phyloP scores from a whole-genome alignment of 345 rosid species.

The Geranium brycei region DNA sequence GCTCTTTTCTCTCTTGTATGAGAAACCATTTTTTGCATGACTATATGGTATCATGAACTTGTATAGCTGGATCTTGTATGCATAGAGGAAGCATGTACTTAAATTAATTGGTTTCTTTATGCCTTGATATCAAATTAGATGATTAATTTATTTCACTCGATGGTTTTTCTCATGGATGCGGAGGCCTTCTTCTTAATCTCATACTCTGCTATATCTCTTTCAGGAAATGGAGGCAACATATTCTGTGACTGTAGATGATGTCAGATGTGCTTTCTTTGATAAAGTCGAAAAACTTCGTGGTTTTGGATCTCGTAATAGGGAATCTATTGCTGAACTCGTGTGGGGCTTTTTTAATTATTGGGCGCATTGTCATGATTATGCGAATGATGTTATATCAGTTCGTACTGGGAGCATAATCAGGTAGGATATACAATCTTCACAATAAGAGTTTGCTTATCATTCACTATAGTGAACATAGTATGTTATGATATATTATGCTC shows the following conservation, averaged over 20 bases:
- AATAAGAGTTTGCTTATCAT: background rate
- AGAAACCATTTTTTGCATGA: too few relatives aligned
- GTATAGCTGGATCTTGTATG: too few relatives aligned
- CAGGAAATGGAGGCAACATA: slow-evolving; percentile 78
- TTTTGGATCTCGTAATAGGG: slow-evolving; percentile 65
- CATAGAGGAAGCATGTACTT: too few relatives aligned
- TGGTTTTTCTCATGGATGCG: background rate
- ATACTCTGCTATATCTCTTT: slow-evolving; percentile 8
- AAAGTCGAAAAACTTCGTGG: slow-evolving; percentile 53
- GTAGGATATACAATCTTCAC: slow-evolving; percentile 20
- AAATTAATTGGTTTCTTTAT: slow-evolving; percentile 1
- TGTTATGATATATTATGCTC: too few relatives aligned
- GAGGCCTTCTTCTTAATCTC: background rate
- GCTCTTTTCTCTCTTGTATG: background rate
- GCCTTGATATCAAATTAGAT: background rate
- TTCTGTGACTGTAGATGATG: slow-evolving; percentile 49
- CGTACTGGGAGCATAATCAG: slow-evolving; percentile 68
- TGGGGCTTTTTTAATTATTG: slow-evolving; percentile 89
- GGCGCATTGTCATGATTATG: slow-evolving; percentile 86
- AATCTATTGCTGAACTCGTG: slow-evolving; percentile 64
- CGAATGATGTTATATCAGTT: slow-evolving; percentile 63
- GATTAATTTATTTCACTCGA: background rate
- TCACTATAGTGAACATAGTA: background rate
- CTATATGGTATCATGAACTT: too few relatives aligned
- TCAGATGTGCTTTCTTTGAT: slow-evolving; percentile 59